phyloP scores from a whole-genome alignment of 2,329 filamentous ascomycete species.

The Fusarium multiceps region DNA sequence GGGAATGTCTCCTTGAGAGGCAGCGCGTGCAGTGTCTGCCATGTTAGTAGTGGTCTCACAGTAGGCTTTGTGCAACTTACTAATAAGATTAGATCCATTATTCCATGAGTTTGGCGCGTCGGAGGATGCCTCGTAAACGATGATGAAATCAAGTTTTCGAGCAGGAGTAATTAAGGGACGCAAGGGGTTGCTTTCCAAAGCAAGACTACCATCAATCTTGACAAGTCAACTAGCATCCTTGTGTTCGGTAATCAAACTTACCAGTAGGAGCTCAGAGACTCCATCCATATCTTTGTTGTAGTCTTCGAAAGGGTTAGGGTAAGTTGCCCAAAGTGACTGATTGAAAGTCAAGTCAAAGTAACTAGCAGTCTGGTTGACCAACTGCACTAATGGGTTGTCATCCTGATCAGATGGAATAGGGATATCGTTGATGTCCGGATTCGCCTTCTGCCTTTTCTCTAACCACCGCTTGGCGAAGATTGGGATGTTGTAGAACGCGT shows the following conservation, averaged over 20 bases:
- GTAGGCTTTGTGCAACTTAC: not conserved
- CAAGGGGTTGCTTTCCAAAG: slow-evolving; percentile 47
- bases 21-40: slow-evolving; percentile 31
- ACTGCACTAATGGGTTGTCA: slow-evolving; percentile 36
- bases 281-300: slow-evolving; percentile 45
- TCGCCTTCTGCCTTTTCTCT: slow-evolving; percentile 10
- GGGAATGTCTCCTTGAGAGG: slow-evolving; percentile 42
- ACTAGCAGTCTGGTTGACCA: slow-evolving; percentile 40
- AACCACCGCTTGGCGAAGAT: slow-evolving; percentile 41
- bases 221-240: not conserved
- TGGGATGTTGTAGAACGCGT: slow-evolving; percentile 43
- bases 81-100: slow-evolving; percentile 46
- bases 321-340: slow-evolving; percentile 47
- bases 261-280: slow-evolving; percentile 43
- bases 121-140: slow-evolving; percentile 48
- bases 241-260: not conserved
- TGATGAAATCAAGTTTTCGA: slow-evolving; percentile 46
- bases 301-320: slow-evolving; percentile 49
- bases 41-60: not conserved
- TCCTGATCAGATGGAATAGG: slow-evolving; percentile 32
- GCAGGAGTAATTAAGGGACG: slow-evolving; percentile 46
- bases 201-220: slow-evolving; percentile 49
- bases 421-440: slow-evolving; percentile 35
- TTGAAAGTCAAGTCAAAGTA: slow-evolving; percentile 47
- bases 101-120: slow-evolving; percentile 44